Percentiles rank a stretch among this genome's conserved stretches.
Evolutionary conservation across 148 eudicot species (phyloP).

Genomic region (Rhododendron williamsianum): DNA sequence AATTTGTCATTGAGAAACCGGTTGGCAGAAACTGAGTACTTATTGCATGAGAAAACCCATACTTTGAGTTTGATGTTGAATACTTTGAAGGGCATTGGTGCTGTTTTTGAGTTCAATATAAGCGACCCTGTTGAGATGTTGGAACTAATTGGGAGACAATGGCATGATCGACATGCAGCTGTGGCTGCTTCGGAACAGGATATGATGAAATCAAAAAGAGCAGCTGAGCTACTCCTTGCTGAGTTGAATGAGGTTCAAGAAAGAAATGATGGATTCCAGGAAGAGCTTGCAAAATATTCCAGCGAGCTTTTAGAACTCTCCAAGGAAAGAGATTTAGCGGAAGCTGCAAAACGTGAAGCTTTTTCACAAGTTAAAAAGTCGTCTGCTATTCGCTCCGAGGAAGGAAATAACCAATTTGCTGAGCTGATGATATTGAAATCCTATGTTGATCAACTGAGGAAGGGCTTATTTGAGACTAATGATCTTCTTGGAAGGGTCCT

Average conservation of each 20-base stretch:
- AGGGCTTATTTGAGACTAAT: constrained; percentile 38
- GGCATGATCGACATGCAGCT: constrained; percentile 46
- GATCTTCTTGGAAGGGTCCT: constrained; percentile 40
- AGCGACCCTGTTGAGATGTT: constrained; percentile 65
- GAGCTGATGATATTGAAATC: constrained; percentile 44
- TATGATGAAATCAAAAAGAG: constrained; percentile 66
- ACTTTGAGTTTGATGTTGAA: constrained; percentile 47
- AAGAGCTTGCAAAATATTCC: constrained; percentile 55
- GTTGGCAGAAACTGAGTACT: constrained; percentile 45
- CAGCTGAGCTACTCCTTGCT: constrained; percentile 83
- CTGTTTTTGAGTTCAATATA: constrained; percentile 25
- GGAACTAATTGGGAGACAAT: constrained; percentile 44
- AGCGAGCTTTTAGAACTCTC: constrained; percentile 49
- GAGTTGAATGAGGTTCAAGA: constrained; percentile 99
- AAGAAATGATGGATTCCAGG: constrained; percentile 83
- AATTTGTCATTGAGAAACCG: constrained; percentile 45
- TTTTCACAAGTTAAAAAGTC: constrained; percentile 52
- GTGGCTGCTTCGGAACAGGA: constrained; percentile 60
- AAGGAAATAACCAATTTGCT: constrained; percentile 45
- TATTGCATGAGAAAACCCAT: constrained; percentile 46
- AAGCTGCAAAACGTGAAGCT: constrained; percentile 64
- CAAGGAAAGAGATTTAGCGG: constrained; percentile 58
- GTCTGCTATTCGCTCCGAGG: constrained; percentile 37
- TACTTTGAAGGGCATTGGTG: constrained; percentile 45
- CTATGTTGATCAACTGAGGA: constrained; percentile 37